Evolutionary conservation across 306 rosid species (phyloP).

Genomic region (Gillenia trifoliata): DNA sequence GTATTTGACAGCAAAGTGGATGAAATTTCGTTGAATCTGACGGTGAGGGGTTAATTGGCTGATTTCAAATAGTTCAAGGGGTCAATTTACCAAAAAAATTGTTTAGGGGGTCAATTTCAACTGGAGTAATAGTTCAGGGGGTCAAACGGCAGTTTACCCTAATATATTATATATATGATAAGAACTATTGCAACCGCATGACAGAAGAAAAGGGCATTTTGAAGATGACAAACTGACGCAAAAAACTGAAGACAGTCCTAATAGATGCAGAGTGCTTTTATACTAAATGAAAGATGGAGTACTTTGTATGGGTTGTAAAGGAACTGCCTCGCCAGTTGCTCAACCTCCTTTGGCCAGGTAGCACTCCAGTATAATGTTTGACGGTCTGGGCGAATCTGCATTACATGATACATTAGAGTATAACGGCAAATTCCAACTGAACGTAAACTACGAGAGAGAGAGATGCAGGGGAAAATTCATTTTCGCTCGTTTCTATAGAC

Average conservation of each 20-base stretch:
- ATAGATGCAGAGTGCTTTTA: background rate
- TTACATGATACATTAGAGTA: slow-evolving; percentile 12
- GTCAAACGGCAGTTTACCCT: no score
- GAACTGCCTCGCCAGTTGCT: slow-evolving; percentile 76
- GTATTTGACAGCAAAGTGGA: no score
- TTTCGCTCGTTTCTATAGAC: background rate
- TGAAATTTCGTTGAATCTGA: no score
- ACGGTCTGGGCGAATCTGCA: slow-evolving; percentile 90
- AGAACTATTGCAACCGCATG: background rate
- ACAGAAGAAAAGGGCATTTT: background rate
- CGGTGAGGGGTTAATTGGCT: no score
- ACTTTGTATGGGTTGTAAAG: slow-evolving; percentile 95
- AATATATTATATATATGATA: background rate
- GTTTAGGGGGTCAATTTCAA: no score
- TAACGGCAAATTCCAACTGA: background rate
- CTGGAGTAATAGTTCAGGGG: no score
- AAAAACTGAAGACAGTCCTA: background rate
- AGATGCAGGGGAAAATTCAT: background rate
- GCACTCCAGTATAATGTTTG: slow-evolving; percentile 99
- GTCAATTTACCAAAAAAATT: no score
- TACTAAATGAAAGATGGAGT: background rate
- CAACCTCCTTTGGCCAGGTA: slow-evolving; percentile 99
- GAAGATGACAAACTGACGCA: background rate
- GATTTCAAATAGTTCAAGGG: no score
- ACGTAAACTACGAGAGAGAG: background rate